A percentile compares a stretch with the other conserved stretches of the same genome.
These are phyloP conservation scores for Rhododendron simsii DNA, from an alignment of 148 eudicot genomes.

Conservation along the genomic window DNA sequence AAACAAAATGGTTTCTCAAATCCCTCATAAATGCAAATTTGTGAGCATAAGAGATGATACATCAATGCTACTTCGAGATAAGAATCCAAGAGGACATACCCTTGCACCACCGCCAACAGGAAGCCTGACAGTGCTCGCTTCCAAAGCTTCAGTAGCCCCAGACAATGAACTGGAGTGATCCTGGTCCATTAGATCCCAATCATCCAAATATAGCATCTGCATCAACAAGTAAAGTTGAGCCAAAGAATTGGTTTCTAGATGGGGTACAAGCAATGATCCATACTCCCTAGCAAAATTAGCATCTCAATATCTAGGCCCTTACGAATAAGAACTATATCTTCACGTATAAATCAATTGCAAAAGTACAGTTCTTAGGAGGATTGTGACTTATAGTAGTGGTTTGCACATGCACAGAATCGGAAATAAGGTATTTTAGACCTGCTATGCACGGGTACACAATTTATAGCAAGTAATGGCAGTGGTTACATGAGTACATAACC, in stretches of 20 bases:
- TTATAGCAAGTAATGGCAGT: not conserved
- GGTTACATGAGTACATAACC: not conserved
- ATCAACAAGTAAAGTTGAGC: conserved; percentile 10
- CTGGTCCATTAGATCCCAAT: conserved; percentile 50
- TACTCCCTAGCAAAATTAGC: not conserved
- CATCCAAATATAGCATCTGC: conserved; percentile 64
- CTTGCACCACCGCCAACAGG: conserved; percentile 73
- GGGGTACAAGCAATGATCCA: not conserved
- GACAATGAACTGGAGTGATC: conserved; percentile 58
- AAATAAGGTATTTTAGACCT: not conserved
- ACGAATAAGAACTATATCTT: not conserved
- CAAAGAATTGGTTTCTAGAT: not conserved
- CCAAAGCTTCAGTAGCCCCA: conserved; percentile 58
- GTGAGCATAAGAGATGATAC: not conserved
- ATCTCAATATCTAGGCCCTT: not conserved
- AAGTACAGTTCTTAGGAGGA: not conserved
- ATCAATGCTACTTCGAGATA: not conserved
- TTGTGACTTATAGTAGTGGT: not conserved
- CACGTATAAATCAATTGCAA: not conserved
- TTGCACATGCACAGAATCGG: not conserved
- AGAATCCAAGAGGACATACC: conserved; percentile 34
- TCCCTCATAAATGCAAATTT: not conserved
- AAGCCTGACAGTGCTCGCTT: conserved; percentile 71
- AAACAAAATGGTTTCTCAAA: not conserved
- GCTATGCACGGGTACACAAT: not conserved